A percentile compares a stretch with the other conserved stretches of the same genome.
These are phyloP conservation scores for Puya raimondii DNA, from an alignment of 176 grass and related monocot genomes.

Conservation along the genomic window DNA sequence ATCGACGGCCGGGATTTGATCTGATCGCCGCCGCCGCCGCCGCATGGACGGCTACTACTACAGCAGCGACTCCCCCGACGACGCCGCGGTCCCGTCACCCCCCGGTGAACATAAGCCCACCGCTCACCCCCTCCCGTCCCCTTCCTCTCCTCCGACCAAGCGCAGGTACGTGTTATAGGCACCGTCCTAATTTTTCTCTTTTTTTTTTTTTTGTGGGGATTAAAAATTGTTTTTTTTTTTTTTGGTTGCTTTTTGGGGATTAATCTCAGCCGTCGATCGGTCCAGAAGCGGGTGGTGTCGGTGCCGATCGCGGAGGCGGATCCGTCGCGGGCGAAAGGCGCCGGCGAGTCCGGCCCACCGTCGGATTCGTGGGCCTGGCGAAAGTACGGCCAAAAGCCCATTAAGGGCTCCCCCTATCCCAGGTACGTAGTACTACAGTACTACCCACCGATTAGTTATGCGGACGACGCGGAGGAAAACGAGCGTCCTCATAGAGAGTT, in stretches of 20 bases:
- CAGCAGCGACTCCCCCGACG: neutral
- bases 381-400: slow-evolving; percentile 96
- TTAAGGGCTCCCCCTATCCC: slow-evolving; percentile 90
- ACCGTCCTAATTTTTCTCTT: neutral
- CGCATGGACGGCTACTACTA: neutral
- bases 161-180: neutral
- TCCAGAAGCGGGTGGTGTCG: slow-evolving; percentile 69
- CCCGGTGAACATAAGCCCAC: neutral
- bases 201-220: too few relatives aligned
- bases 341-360: slow-evolving; percentile 53
- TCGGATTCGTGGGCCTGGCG: slow-evolving; percentile 84
- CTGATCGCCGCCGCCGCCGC: neutral
- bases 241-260: neutral
- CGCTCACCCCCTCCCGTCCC: neutral
- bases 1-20: neutral
- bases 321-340: slow-evolving; percentile 40
- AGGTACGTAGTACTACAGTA: slow-evolving; percentile 32
- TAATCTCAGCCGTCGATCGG: slow-evolving; percentile 31
- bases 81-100: neutral
- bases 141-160: neutral
- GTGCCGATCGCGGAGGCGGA: slow-evolving; percentile 47
- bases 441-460: neutral
- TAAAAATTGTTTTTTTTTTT: slow-evolving; percentile 6
- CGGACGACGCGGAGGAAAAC: neutral
- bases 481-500: neutral